These are phyloP conservation scores for Periconia sp. DNA, from an alignment of 2,329 filamentous ascomycete genomes.

Conservation along the genomic window DNA sequence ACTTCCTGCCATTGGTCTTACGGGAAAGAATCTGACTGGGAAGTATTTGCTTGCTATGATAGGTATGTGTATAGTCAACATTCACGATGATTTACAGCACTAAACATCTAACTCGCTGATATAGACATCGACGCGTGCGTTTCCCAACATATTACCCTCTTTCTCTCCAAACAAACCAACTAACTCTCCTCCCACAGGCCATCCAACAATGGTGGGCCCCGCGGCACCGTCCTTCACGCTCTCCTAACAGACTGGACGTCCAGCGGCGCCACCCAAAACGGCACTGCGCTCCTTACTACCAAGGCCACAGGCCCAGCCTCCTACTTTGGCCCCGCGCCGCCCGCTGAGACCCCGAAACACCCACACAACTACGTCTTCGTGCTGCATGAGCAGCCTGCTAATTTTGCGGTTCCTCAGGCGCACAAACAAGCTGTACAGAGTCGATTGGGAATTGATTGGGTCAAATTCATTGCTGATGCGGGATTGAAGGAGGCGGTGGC, in stretches of 20 bases:
- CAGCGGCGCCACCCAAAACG: conserved; percentile 23
- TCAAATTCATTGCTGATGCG: conserved; percentile 24
- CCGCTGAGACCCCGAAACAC: conserved; percentile 26
- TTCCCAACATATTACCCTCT: conserved; percentile 1
- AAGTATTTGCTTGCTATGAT: conserved; percentile 35
- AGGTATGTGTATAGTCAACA: conserved; percentile 12
- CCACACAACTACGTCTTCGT: conserved; percentile 37
- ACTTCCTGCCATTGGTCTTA: conserved; percentile 27
- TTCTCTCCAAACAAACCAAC: background rate
- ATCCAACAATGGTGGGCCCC: conserved; percentile 4
- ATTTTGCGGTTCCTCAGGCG: conserved; percentile 24
- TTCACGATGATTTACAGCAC: background rate
- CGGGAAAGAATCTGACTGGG: conserved; percentile 20
- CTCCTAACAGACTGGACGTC: conserved; percentile 30
- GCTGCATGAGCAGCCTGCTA: conserved; percentile 31
- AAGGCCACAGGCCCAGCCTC: conserved; percentile 28
- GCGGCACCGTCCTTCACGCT: conserved; percentile 31
- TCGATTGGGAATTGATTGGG: conserved; percentile 22
- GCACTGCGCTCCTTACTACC: conserved; percentile 22
- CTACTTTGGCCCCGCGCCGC: conserved; percentile 35
- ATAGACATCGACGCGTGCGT: conserved; percentile 12
- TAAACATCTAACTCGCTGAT: background rate
- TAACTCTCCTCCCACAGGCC: background rate
- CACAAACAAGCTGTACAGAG: conserved; percentile 21
- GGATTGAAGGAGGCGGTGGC: conserved; percentile 20